Evolutionary conservation across 306 rosid species (phyloP), one percentile per base, ranked within the genome.

Genomic region (Luffa acutangula): DNA sequence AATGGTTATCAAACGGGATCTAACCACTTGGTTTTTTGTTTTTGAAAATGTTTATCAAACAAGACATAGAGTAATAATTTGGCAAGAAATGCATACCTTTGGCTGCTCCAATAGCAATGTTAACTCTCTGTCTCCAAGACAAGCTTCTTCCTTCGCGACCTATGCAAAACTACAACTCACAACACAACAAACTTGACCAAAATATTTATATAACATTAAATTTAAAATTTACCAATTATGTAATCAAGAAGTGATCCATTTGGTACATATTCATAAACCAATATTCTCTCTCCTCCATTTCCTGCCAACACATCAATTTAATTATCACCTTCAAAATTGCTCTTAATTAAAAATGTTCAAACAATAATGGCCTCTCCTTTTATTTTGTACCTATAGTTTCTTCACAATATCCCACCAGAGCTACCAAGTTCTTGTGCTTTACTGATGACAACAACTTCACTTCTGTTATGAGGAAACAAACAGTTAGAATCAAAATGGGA

Each of bases 401-500:
- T 86, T 94, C 96, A 82, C 96, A 92, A 81, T 80, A 94, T 81
- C 98, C 97, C 80, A 91, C 90, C 73, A 94, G 64, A 83, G 89
- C 84, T 62, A 92, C 85, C 42, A 94, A 90, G 88, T 94, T 94
- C 79, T 59, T 84, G 85, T 92, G 97, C 67, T 85, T 85, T 49
- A 89, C 94, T 56, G 83, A 82, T 15, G 94, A 90, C 66, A 92
- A 91, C 20, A 90, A 88, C 84, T 82, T 86, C 83, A 87, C 91
- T 84, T 94, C 97, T 93, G 90, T 49, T 76, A 18, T 25, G 0
- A 52, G 4, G 45, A 37, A 15, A 20, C 7, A 4, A 25, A 6
- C 34, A 3, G 17, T 21, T 9, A 9, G 51, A 46, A 46, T 46
- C 51, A 46, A 46, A 46, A 8, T 25, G 31, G 31, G 0, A 25